Evolutionary conservation across 2,329 filamentous ascomycete species (phyloP).

Genomic region (Gremmenia infestans): DNA sequence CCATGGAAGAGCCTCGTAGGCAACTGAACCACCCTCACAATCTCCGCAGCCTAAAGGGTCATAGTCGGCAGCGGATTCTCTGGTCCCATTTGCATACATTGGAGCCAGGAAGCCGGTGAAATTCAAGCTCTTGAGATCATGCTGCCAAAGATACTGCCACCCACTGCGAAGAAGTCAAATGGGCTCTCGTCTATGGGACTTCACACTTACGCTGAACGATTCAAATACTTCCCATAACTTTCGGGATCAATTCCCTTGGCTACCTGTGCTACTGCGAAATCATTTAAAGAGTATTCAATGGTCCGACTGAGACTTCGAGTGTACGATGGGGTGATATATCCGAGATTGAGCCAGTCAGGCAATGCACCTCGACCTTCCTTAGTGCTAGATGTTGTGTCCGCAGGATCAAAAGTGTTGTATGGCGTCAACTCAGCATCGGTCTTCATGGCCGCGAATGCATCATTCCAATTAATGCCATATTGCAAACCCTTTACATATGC

Average conservation of each 20-base stretch:
- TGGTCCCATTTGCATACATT: constrained; percentile 41
- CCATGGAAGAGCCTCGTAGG: constrained; percentile 48
- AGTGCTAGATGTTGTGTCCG: constrained; percentile 50
- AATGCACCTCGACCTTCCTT: constrained; percentile 64
- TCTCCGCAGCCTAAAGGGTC: constrained; percentile 45
- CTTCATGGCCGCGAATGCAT: constrained; percentile 52
- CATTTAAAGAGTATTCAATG: constrained; percentile 63
- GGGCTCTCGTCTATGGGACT: neutral
- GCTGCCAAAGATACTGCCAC: constrained; percentile 58
- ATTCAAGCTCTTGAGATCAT: constrained; percentile 38
- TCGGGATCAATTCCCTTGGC: constrained; percentile 47
- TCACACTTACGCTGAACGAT: constrained; percentile 36
- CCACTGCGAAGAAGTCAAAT: constrained; percentile 30
- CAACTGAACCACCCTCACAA: constrained; percentile 50
- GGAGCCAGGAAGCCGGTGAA: constrained; percentile 56
- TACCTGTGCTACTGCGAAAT: constrained; percentile 61
- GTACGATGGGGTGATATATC: constrained; percentile 55
- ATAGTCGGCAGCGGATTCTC: constrained; percentile 29
- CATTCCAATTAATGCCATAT: constrained; percentile 57
- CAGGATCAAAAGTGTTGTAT: constrained; percentile 49
- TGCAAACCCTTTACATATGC: constrained; percentile 62
- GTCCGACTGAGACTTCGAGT: constrained; percentile 56
- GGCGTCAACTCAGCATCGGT: constrained; percentile 60
- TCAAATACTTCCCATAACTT: constrained; percentile 44
- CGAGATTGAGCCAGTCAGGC: constrained; percentile 58